Evolutionary conservation across 2,329 filamentous ascomycete species (phyloP), one percentile per base, ranked within the genome.

Genomic region (Calycina herbarum): DNA sequence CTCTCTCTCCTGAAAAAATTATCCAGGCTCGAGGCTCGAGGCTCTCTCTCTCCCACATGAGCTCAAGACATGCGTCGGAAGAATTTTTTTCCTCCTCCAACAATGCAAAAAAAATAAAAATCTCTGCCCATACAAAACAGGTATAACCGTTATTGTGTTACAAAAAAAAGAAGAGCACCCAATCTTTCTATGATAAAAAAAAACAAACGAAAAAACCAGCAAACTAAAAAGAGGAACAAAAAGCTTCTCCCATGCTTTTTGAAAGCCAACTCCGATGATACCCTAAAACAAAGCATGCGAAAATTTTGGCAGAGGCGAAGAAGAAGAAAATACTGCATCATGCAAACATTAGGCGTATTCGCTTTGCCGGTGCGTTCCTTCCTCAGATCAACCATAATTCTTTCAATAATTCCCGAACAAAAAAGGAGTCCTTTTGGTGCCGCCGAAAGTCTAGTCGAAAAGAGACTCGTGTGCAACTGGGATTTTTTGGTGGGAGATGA

Each of bases 281-380:
- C 45, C 45, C 45, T 51, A 24, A 51, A 51, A 51, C 45, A 51
- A 51, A 51, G n/a, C 45, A 51, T 20, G 45, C 54, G 7, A 51
- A 51, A 42, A 64, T 54, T 57, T 48, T 60, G 56, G 57, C 60
- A 66, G 35, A 38, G 10, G 45, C 59, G 63, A 56, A 64, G 31
- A 57, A 54, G 33, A 63, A 20, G n/a, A 17, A 35, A 15, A 65
- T 58, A 51, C 20, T 51, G 45, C 58, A 65, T 59, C 65, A 54
- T 64, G 65, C 62, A 66, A 62, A 64, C 59, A 64, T 64, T 64
- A 66, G 45, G 65, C 65, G 31, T 42, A 54, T 62, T 62, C 48
- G 48, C 62, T 59, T 64, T 61, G 63, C 29, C 56, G 48, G 15
- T 29, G 33, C n/a, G 7, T 20, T 29, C 48, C 38, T 40, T 57